Base-by-base conservation (phyloP, 2,329 filamentous ascomycete species). In the Alternaria triticina region DNA sequence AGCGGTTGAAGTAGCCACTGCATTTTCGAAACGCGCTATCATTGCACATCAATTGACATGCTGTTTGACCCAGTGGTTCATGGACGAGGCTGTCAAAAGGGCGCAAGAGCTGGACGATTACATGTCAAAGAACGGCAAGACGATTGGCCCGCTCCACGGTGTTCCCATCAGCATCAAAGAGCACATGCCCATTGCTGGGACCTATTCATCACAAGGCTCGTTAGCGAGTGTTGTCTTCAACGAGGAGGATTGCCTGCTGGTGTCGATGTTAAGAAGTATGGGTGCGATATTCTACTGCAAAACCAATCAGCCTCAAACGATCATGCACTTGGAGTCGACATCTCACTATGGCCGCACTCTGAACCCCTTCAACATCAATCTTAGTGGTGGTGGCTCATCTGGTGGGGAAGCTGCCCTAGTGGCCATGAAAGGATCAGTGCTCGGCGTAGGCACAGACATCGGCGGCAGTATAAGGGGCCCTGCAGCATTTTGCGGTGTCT, bases 181-280 rank as follows among this genome's bases (percentile, higher is more conserved):
- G 50, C 81, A 83, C 46, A 82, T 83, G 67, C 80, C 82, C 47
- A 76, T 83, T 46, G 77, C 78, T 20, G 79, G 74, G 84, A 85
- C 89, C 9, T 84, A 83, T 13, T 88, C 85, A 0, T 89, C 87
- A 65, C 77, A 88, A 74, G 87, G 87, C 22, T 79, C 82, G 47
- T 81, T 82, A 33, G 80, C 76, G 5, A 85, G 77, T 68, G 85
- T 75, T 25, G 83, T 76, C 70, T 85, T 82, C 71, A 80, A 74
- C 67, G 78, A 80, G 1, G 83, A 83, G 47, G 87, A 90, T 67
- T 86, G 85, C 51, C 82, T 87, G 58, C 81, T 88, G 64, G 86
- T 87, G 2, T 77, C 75, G 13, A 84, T 87, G 60, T 78, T 88
- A 5, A 80, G 85, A n/a, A 77, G 74, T 8, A 77, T 86, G 5